Evolutionary conservation across 345 rosid genomes (phyloP), one percentile per base, ranked within the genome.

Genomic region (Sapria himalayana): DNA sequence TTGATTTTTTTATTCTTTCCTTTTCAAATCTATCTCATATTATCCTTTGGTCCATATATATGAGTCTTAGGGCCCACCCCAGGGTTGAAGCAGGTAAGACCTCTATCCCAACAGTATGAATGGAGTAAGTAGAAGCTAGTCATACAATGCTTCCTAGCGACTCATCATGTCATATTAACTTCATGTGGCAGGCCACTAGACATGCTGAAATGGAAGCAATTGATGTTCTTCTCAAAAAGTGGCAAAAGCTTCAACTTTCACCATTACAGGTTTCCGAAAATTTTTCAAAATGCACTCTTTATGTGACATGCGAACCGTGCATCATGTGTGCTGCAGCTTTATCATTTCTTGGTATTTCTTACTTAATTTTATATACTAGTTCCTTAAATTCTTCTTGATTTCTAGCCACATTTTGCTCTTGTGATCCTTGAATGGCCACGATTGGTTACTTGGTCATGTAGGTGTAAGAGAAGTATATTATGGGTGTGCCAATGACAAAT

Each of bases 121-220:
- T n/a, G n/a, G n/a, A n/a, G n/a, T n/a, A n/a, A n/a, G n/a, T n/a
- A n/a, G n/a, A n/a, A n/a, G n/a, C n/a, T n/a, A n/a, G n/a, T n/a
- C n/a, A n/a, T n/a, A n/a, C n/a, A n/a, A n/a, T n/a, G n/a, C n/a
- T n/a, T 32, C 9, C 7, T 18, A 5, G 19, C 15, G 31, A 22
- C 21, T 10, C 41, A 36, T 2, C 25, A 36, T 23, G 11, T 36
- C 13, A 7, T 29, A 21, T 18, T 32, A 22, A 1, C 31, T 13
- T 37, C 17, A 17, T 29, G 25, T 33, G 14, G 31, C 43, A 78
- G 81, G 98, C 91, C 22, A 67, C 85, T 19, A 82, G 84, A 60
- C 91, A 89, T 70, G 94, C 93, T 7, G 94, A 82, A 68, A 89
- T 79, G 93, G 94, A 89, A 51, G 91, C 86, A 40, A 65, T 71